These are phyloP conservation scores for Dictyostelium brefeldianum DNA, from an alignment of 78 protist species.

Conservation along the genomic window DNA sequence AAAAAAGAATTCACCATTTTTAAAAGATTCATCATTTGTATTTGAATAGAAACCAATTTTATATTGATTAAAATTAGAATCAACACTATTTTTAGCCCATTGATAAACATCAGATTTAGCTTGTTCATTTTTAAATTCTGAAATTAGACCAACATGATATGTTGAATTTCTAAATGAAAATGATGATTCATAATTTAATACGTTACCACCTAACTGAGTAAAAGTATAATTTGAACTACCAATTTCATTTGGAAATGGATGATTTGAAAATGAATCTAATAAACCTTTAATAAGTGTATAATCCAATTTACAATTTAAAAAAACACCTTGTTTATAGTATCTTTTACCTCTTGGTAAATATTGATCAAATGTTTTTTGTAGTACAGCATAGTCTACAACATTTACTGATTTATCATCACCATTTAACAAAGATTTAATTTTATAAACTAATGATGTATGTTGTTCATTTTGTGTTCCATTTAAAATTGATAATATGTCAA, in stretches of 20 bases:
- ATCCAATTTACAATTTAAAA: neutral
- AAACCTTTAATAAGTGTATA: neutral
- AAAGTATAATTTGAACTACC: neutral
- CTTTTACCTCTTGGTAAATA: neutral
- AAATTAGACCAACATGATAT: neutral
- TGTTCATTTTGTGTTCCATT: neutral
- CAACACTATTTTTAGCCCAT: neutral
- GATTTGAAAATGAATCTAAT: neutral
- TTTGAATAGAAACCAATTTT: neutral
- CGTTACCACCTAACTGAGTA: neutral
- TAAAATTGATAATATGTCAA: neutral
- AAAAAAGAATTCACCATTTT: neutral
- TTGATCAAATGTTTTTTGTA: neutral
- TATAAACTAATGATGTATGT: neutral
- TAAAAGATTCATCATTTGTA: neutral
- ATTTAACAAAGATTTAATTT: neutral
- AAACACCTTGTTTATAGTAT: conserved; percentile 27
- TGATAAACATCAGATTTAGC: neutral
- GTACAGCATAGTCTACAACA: neutral
- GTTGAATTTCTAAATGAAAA: neutral
- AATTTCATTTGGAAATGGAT: neutral
- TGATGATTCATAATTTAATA: neutral
- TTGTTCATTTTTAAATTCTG: neutral
- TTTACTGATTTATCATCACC: neutral
- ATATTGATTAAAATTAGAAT: neutral